Conservation (phyloP, 768 basidiomycete species). For the Dacryopinax spathularia region DNA sequence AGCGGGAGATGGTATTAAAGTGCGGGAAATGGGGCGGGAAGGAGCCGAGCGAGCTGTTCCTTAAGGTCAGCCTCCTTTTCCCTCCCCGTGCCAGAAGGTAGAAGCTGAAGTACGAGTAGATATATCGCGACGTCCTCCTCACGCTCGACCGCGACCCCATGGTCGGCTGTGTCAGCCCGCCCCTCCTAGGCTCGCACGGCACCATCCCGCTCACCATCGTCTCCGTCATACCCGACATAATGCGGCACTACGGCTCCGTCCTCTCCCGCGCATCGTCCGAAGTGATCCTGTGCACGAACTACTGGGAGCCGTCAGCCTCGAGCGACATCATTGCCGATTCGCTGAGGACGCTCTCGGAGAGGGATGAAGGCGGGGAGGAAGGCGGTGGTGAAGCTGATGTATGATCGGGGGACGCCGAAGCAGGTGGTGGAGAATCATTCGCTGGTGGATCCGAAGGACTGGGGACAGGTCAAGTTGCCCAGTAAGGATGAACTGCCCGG, state of each 20-base stretch:
- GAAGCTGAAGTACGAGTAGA: slow-evolving; percentile 23
- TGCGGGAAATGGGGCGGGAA: slow-evolving; percentile 38
- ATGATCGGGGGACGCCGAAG: slow-evolving; percentile 49
- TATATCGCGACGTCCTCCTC: slow-evolving; percentile 49
- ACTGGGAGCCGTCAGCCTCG: slow-evolving; percentile 40
- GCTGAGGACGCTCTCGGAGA: slow-evolving; percentile 19
- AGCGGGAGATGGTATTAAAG: slow-evolving; percentile 33
- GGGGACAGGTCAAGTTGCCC: slow-evolving; percentile 40
- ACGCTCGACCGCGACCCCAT: slow-evolving; percentile 41
- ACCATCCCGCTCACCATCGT: slow-evolving; percentile 50
- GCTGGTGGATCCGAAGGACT: slow-evolving; percentile 35
- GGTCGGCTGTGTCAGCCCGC: slow-evolving; percentile 44
- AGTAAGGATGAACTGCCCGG: slow-evolving; percentile 42
- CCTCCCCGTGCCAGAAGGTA: not conserved
- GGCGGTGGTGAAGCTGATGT: slow-evolving; percentile 51
- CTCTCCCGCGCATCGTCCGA: slow-evolving; percentile 49
- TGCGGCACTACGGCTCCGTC: slow-evolving; percentile 49
- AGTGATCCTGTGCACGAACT: slow-evolving; percentile 55
- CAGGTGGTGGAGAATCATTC: slow-evolving; percentile 38
- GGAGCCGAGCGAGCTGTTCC: slow-evolving; percentile 44
- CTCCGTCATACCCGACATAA: slow-evolving; percentile 57
- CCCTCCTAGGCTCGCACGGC: slow-evolving; percentile 47
- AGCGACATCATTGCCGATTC: slow-evolving; percentile 39
- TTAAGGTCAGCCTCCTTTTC: slow-evolving; percentile 32
- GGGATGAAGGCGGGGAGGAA: slow-evolving; percentile 27